phyloP scores from a whole-genome alignment of 441 rosid species.

The Erodium texanum region DNA sequence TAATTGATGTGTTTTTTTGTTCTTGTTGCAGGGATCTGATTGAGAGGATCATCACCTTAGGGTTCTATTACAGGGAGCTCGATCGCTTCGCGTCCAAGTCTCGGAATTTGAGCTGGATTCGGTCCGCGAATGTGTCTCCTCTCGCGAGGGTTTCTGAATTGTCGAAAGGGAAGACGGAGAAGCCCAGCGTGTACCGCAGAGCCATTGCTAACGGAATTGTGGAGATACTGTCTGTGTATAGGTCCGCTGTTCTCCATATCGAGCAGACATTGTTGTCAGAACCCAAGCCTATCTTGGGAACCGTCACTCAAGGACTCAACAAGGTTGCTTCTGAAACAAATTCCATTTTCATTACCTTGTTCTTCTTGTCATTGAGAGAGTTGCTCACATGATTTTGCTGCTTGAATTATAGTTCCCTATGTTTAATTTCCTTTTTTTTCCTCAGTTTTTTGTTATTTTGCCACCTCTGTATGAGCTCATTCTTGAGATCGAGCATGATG shows the following conservation, averaged over 20 bases:
- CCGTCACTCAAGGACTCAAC: slow-evolving; percentile 78
- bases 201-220: slow-evolving; percentile 91
- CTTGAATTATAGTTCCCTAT: no score
- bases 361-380: slow-evolving; percentile 1
- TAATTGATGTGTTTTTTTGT: neutral
- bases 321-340: slow-evolving; percentile 38
- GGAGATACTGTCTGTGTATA: slow-evolving; percentile 72
- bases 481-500: slow-evolving; percentile 83
- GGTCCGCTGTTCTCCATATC: slow-evolving; percentile 86
- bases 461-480: slow-evolving; percentile 85
- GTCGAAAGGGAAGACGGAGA: slow-evolving; percentile 27
- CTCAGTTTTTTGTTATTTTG: slow-evolving; percentile 77
- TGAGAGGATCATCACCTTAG: slow-evolving; percentile 67
- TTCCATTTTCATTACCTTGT: neutral
- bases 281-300: slow-evolving; percentile 67
- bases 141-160: slow-evolving; percentile 42
- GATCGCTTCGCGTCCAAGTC: slow-evolving; percentile 72
- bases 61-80: slow-evolving; percentile 85
- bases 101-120: slow-evolving; percentile 78
- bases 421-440: neutral
- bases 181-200: slow-evolving; percentile 67
- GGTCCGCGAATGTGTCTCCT: slow-evolving; percentile 46
- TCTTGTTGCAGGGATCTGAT: slow-evolving; percentile 57
- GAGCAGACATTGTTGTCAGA: slow-evolving; percentile 82
- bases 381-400: neutral